These are phyloP conservation scores for Fulvia fulva DNA, from an alignment of 2,329 filamentous ascomycete genomes.

Conservation along the genomic window DNA sequence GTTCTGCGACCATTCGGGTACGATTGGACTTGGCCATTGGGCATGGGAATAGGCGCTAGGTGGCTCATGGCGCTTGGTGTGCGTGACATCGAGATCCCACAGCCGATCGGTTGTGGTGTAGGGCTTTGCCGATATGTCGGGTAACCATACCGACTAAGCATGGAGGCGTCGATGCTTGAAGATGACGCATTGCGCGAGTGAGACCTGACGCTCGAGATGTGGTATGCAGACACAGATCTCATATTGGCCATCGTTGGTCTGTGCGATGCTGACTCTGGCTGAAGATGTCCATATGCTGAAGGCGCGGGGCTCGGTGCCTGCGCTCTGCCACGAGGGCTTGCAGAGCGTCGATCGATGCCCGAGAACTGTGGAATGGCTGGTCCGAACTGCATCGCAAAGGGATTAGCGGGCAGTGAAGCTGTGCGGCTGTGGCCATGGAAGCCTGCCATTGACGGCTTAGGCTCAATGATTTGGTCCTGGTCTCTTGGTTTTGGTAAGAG, in stretches of 20 bases:
- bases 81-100: slow-evolving; percentile 27
- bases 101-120: slow-evolving; percentile 32
- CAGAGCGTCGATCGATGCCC: slow-evolving; percentile 22
- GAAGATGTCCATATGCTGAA: slow-evolving; percentile 21
- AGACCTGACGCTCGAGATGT: slow-evolving; percentile 25
- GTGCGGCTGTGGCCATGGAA: slow-evolving; percentile 26
- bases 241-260: slow-evolving; percentile 25
- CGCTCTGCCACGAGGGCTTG: slow-evolving; percentile 23
- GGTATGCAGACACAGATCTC: slow-evolving; percentile 27
- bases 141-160: slow-evolving; percentile 62
- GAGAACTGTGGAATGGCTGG: slow-evolving; percentile 17
- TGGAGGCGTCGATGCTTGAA: slow-evolving; percentile 32
- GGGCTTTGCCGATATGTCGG: slow-evolving; percentile 63
- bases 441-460: slow-evolving; percentile 4
- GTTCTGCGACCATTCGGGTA: slow-evolving; percentile 29
- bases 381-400: slow-evolving; percentile 26
- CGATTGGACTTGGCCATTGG: slow-evolving; percentile 28
- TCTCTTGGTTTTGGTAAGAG: slow-evolving; percentile 28
- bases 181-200: slow-evolving; percentile 33
- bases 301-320: slow-evolving; percentile 18
- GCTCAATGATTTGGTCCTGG: slow-evolving; percentile 30
- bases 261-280: slow-evolving; percentile 16
- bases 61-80: slow-evolving; percentile 35
- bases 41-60: slow-evolving; percentile 33
- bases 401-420: slow-evolving; percentile 28